Evolutionary conservation across 495 filamentous ascomycete genomes (phyloP).

Genomic region (Penicillium coprophilum): DNA sequence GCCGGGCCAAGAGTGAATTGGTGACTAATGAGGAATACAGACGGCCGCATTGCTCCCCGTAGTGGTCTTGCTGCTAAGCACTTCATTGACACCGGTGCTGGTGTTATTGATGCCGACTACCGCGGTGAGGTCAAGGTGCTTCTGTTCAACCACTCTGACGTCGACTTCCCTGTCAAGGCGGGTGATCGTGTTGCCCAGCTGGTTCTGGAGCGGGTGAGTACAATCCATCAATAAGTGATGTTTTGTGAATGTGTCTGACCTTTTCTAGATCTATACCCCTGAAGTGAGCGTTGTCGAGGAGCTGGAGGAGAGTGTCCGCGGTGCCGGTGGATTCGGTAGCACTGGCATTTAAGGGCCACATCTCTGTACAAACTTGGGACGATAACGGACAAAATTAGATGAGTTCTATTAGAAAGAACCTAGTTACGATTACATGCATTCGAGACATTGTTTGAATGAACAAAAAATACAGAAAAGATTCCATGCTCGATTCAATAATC

Average conservation of each 20-base stretch:
- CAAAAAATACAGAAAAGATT: neutral
- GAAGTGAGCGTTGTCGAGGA: constrained; percentile 84
- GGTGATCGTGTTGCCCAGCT: constrained; percentile 93
- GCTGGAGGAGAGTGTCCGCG: constrained; percentile 86
- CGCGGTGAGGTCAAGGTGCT: constrained; percentile 90
- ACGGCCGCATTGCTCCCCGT: constrained; percentile 89
- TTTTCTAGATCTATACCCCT: constrained; percentile 73
- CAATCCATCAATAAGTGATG: neutral
- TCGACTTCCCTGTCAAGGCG: constrained; percentile 76
- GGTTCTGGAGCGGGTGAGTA: constrained; percentile 72
- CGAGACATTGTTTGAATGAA: constrained; percentile 17
- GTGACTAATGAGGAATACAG: constrained; percentile 37
- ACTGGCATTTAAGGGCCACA: constrained; percentile 56
- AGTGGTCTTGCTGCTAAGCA: constrained; percentile 90
- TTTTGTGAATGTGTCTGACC: constrained; percentile 8
- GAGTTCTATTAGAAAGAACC: neutral
- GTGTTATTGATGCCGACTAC: constrained; percentile 98
- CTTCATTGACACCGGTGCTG: constrained; percentile 91
- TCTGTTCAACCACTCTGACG: constrained; percentile 86
- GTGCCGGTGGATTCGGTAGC: constrained; percentile 91
- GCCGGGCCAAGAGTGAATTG: neutral
- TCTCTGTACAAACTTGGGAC: neutral
- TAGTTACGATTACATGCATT: constrained; percentile 11
- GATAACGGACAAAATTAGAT: constrained; percentile 9
- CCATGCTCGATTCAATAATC: constrained; percentile 6